Percentiles rank a stretch among this genome's conserved stretches.
Evolutionary conservation across 2,329 filamentous ascomycete genomes (phyloP).

Genomic region (Hymenoscyphus fraxineus): DNA sequence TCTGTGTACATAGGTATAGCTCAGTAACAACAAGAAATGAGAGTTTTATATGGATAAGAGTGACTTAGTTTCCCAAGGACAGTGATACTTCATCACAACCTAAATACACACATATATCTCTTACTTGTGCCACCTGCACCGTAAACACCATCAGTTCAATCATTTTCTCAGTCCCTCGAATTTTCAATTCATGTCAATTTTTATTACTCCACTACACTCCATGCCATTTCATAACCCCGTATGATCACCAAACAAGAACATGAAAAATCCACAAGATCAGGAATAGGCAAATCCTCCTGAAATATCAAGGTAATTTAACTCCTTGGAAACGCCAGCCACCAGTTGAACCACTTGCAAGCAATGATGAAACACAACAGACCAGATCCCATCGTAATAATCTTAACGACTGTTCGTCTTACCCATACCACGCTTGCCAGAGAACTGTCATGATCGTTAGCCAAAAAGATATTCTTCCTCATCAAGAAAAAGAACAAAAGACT

Average conservation of each 20-base stretch:
- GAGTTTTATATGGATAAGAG: too few species aligned
- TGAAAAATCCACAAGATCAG: neutral
- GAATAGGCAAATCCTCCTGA: neutral
- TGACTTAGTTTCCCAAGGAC: too few species aligned
- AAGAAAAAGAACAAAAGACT: conserved; percentile 37
- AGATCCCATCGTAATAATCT: conserved; percentile 21
- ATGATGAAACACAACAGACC: neutral
- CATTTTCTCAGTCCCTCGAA: neutral
- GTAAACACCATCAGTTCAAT: neutral
- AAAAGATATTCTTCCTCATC: neutral
- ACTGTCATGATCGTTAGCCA: conserved; percentile 47
- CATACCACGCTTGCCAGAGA: conserved; percentile 87
- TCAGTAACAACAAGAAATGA: too few species aligned
- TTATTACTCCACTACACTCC: conserved; percentile 2
- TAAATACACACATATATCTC: too few species aligned
- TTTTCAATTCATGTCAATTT: neutral
- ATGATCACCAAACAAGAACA: neutral
- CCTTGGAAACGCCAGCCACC: conserved; percentile 4
- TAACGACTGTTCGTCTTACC: conserved; percentile 79
- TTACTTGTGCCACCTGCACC: neutral
- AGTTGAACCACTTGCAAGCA: conserved; percentile 5
- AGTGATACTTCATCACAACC: too few species aligned
- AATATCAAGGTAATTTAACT: neutral
- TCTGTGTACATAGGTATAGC: too few species aligned
- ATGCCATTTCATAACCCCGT: neutral